Base-by-base conservation (phyloP, 371 early-diverging fungal species). In the Mucor indicus region DNA sequence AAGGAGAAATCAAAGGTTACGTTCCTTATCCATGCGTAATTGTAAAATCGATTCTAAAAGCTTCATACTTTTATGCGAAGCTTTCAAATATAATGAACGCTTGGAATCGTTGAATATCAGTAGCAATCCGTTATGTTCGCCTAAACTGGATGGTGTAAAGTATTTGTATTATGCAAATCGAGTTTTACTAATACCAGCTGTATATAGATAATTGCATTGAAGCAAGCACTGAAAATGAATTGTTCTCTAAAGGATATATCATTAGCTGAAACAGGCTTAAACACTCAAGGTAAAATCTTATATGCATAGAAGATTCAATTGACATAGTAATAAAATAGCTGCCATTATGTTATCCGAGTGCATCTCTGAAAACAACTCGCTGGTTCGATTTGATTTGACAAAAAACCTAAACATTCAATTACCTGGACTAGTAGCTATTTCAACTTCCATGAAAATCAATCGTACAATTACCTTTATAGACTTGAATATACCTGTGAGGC, bases 291-390 rank as follows among this genome's bases (percentile, higher is more conserved):
- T 69, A 57, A n/a, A n/a, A n/a, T n/a, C n/a, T n/a, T n/a, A n/a
- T n/a, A n/a, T n/a, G n/a, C n/a, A n/a, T n/a, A n/a, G n/a, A n/a
- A n/a, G n/a, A n/a, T n/a, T n/a, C 1, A 7, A n/a, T 43, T 27
- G 5, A 15, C 5, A 15, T 9, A 3, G 22, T 33, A 5, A n/a
- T n/a, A 4, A 5, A 11, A 6, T 33, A 39, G 88, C 78, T 36
- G 84, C 89, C 5, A 85, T 92, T 41, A 79, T 79, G 2, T 60
- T 92, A 27, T 90, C 93, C 6, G 93, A 92, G 58, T 75, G 83
- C 31, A 53, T 92, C 30, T 87, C 93, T 4, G 86, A 90, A 44
- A 87, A 83, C n/a, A 72, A 68, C 10, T 32, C 75, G 16, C 64
- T 92, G 10, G 65, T 63, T 40, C 74, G 84, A 38, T 67, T 92